Evolutionary conservation across 1,284 basidiomycete species (phyloP).

Genomic region (Kwoniella shivajii): DNA sequence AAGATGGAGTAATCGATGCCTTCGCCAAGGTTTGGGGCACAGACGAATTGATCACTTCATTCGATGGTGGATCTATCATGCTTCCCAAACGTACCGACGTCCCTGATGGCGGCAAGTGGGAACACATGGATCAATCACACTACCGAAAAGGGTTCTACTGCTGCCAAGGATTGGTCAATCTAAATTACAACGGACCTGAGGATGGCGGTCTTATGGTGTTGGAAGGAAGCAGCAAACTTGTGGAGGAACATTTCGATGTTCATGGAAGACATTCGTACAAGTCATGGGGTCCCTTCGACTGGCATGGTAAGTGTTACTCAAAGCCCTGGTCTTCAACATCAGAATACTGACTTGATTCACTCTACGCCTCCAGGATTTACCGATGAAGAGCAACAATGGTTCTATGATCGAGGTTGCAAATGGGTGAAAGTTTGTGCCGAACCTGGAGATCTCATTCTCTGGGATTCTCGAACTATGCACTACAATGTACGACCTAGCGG

Average conservation of each 20-base stretch:
- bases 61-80: conserved; percentile 24
- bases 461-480: conserved; percentile 31
- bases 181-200: conserved; percentile 42
- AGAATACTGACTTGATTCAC: neutral
- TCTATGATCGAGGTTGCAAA: conserved; percentile 37
- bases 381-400: conserved; percentile 35
- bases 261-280: conserved; percentile 40
- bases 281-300: conserved; percentile 29
- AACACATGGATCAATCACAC: conserved; percentile 44
- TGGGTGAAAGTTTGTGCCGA: conserved; percentile 35
- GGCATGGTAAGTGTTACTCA: conserved; percentile 17
- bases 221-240: conserved; percentile 20
- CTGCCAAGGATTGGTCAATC: conserved; percentile 53
- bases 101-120: conserved; percentile 21
- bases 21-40: conserved; percentile 30
- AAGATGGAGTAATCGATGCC: conserved; percentile 33
- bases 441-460: conserved; percentile 36
- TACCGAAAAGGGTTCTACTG: conserved; percentile 47
- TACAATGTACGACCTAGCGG: conserved; percentile 23
- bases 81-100: conserved; percentile 18
- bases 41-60: conserved; percentile 22
- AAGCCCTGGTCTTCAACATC: neutral
- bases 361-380: conserved; percentile 26
- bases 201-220: conserved; percentile 55
- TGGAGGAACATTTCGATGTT: conserved; percentile 38